These are phyloP conservation scores for Euphorbia celastroides DNA, from an alignment of 441 rosid species.

Conservation along the genomic window DNA sequence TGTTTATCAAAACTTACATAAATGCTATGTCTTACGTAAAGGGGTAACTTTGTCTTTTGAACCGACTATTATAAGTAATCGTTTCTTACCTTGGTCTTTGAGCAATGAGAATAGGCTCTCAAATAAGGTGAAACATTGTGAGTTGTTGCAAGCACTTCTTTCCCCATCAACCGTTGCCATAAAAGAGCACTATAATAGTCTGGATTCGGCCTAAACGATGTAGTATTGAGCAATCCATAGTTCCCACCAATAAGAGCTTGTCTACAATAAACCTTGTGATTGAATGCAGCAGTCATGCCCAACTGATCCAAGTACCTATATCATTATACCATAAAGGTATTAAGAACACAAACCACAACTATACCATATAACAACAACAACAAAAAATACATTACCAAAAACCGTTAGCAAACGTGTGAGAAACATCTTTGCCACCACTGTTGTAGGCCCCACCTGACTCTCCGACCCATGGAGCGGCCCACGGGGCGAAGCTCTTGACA, in stretches of 20 bases:
- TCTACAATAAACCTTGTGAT: conserved; percentile 61
- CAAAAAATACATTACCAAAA: conserved; percentile 22
- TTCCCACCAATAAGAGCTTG: conserved; percentile 69
- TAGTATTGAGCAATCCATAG: conserved; percentile 52
- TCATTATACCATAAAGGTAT: too few species aligned
- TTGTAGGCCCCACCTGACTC: conserved; percentile 75
- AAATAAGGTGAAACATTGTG: conserved; percentile 35
- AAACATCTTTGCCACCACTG: conserved; percentile 61
- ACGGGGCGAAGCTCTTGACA: conserved; percentile 33
- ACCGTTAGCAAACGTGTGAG: conserved; percentile 45
- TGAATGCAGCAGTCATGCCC: conserved; percentile 52
- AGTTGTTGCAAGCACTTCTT: conserved; percentile 26
- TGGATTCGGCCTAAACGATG: conserved; percentile 52
- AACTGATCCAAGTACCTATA: conserved; percentile 55
- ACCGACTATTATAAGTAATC: too few species aligned
- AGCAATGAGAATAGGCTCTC: conserved; percentile 48
- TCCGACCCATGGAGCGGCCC: conserved; percentile 59
- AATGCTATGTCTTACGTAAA: too few species aligned
- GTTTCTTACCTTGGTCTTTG: conserved; percentile 31
- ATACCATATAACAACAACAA: too few species aligned
- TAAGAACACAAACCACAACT: too few species aligned
- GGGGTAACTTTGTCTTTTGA: too few species aligned
- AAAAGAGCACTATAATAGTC: conserved; percentile 70
- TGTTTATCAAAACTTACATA: too few species aligned
- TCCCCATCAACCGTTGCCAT: conserved; percentile 63